Percentiles rank a stretch among this genome's conserved stretches.
phyloP scores from a whole-genome alignment of 1,139 yeast species.

The Kodamaea arcana region DNA sequence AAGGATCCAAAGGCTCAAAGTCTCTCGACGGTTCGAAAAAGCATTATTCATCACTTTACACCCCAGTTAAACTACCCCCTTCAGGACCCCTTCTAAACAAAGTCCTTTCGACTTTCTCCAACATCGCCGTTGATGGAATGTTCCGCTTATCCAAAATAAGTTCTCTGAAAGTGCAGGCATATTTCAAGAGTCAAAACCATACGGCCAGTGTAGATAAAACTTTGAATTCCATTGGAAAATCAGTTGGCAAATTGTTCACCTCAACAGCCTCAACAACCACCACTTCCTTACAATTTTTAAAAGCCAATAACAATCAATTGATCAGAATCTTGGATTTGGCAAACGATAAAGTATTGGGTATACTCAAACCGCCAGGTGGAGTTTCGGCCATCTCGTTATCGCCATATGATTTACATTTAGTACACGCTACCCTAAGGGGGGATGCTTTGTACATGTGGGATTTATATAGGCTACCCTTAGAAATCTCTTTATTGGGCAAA shows the following conservation, averaged over 20 bases:
- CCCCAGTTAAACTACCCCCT: constrained; percentile 46
- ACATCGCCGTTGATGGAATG: constrained; percentile 53
- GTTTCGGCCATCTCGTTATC: constrained; percentile 58
- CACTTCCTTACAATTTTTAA: constrained; percentile 22
- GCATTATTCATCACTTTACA: constrained; percentile 21
- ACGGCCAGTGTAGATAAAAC: constrained; percentile 12
- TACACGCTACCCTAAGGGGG: constrained; percentile 57
- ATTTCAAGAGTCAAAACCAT: constrained; percentile 20
- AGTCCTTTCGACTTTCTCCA: constrained; percentile 46
- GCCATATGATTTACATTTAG: constrained; percentile 57
- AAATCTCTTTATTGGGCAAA: constrained; percentile 54
- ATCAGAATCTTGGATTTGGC: constrained; percentile 45
- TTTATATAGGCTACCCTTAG: constrained; percentile 46
- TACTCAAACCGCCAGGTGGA: constrained; percentile 58
- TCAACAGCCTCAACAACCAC: constrained; percentile 36
- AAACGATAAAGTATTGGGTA: constrained; percentile 42
- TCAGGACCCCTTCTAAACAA: constrained; percentile 44
- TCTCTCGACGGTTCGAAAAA: constrained; percentile 1
- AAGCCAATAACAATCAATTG: constrained; percentile 31
- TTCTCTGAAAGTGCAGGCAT: constrained; percentile 38
- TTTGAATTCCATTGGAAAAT: constrained; percentile 29
- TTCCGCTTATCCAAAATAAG: constrained; percentile 47
- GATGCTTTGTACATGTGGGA: constrained; percentile 67
- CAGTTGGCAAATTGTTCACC: constrained; percentile 27
- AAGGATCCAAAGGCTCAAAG: too few relatives aligned